phyloP scores from a whole-genome alignment of 108 stramenopile species.

The Nitzschia putrida region DNA sequence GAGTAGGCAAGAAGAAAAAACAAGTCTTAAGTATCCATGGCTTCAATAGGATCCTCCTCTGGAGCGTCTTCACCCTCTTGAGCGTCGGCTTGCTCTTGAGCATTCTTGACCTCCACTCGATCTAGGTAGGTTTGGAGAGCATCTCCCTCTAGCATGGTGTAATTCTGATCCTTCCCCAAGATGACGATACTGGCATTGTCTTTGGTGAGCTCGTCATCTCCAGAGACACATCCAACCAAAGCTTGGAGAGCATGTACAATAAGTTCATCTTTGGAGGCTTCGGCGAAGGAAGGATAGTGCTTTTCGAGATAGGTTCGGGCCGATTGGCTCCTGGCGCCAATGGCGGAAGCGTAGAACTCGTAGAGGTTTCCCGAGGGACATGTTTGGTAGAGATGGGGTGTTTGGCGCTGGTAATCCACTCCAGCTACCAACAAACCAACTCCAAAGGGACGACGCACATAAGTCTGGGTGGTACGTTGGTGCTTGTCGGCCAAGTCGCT shows the following conservation, averaged over 20 bases:
- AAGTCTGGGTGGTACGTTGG: constrained; percentile 97
- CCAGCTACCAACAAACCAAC: constrained; percentile 94
- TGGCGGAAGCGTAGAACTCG: constrained; percentile 94
- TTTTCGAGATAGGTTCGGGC: constrained; percentile 98
- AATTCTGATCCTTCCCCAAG: constrained; percentile 77
- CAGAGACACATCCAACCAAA: constrained; percentile 88
- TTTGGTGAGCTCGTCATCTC: constrained; percentile 87
- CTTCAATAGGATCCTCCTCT: constrained; percentile 45
- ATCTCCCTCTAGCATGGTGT: constrained; percentile 76
- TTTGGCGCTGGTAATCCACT: constrained; percentile 65
- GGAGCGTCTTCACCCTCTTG: constrained; percentile 56
- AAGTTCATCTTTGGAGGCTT: constrained; percentile 75
- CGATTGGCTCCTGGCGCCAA: constrained; percentile 94
- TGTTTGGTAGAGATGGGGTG: constrained; percentile 95
- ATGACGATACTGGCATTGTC: constrained; percentile 87
- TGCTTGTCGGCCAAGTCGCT: constrained; percentile 96
- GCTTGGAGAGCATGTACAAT: constrained; percentile 96
- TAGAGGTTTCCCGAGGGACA: constrained; percentile 96
- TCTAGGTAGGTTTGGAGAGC: constrained; percentile 85
- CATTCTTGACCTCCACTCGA: constrained; percentile 77
- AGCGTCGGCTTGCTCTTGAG: constrained; percentile 60
- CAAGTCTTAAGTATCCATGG: constrained; percentile 66
- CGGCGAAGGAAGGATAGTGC: constrained; percentile 69
- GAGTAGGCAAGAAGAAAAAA: no score
- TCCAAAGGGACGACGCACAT: constrained; percentile 97